Base-by-base conservation (phyloP, 805 yeast genomes). In the Spathaspora passalidarum region DNA sequence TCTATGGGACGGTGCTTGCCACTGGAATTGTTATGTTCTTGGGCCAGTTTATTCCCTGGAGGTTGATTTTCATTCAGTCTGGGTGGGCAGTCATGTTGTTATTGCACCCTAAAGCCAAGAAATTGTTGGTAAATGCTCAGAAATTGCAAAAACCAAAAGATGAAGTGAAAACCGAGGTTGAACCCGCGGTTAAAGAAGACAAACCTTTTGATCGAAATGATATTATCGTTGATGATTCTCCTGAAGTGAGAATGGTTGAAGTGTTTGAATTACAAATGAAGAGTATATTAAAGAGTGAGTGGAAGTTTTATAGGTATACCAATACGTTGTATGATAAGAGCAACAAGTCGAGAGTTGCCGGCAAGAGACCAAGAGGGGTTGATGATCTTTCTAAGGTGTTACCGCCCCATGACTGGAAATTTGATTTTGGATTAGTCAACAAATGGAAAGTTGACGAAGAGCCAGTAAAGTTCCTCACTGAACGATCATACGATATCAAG, bases 351-450 rank as follows among this genome's bases (percentile, higher is more conserved):
- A 52, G 77, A 43, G 40, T 56, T 4, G 56, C 73, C 1, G 73
- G 75, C 42, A 78, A 75, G 46, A 72, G 79, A 9, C 96, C 97
- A 1, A 74, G 75, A 2, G 96, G 96, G 0, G 80, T 80, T 0
- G 61, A 68, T 16, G 65, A 65, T 26, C 57, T 90, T 17, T 66
- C 70, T 2, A 80, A 81, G 18, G 79, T 90, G 1, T 53, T 58
- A 21, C 83, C 95, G 1, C 96, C 96, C 1, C 50, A 58, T 9
- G 82, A 81, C 11, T 90, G 97, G 97, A 71, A 73, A 48, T 90
- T 81, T 60, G 83, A 79, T 47, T 65, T 63, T 52, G 72, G 67
- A 5, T 63, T 66, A 21, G 78, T 75, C 21, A 74, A 76, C 38
- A 68, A 69, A 9, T 90, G 97, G 97, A 64, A 63, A 42, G 67